These are phyloP conservation scores for Pichia nakasei DNA, from an alignment of 805 yeast species.

Conservation along the genomic window DNA sequence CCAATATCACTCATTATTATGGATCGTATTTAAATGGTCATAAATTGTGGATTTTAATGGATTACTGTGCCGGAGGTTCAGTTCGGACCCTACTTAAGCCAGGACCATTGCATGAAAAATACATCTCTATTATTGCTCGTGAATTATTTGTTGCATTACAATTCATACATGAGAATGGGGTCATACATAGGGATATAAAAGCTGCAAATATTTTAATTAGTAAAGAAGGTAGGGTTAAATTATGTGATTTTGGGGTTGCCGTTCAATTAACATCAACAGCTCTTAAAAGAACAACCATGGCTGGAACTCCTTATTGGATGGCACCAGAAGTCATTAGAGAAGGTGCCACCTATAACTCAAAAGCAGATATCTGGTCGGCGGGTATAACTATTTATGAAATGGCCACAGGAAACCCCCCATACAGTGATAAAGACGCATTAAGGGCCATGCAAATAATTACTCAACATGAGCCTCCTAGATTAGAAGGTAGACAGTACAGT, in stretches of 20 bases:
- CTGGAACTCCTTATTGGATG: constrained; percentile 98
- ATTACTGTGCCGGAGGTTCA: constrained; percentile 94
- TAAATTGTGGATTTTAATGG: constrained; percentile 97
- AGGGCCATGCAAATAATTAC: constrained; percentile 93
- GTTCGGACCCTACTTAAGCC: constrained; percentile 77
- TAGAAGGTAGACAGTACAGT: constrained; percentile 84
- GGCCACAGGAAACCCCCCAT: constrained; percentile 96
- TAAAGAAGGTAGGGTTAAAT: constrained; percentile 80
- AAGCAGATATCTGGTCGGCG: constrained; percentile 95
- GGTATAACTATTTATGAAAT: constrained; percentile 93
- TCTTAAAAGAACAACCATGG: constrained; percentile 85
- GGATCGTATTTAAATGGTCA: constrained; percentile 84
- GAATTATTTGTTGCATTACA: constrained; percentile 72
- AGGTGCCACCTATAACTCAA: constrained; percentile 77
- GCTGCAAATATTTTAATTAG: constrained; percentile 86
- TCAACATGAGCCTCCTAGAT: constrained; percentile 86
- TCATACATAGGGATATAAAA: constrained; percentile 92
- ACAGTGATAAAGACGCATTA: constrained; percentile 88
- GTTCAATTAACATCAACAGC: constrained; percentile 76
- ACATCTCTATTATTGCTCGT: constrained; percentile 74
- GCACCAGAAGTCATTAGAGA: constrained; percentile 97
- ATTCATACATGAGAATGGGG: constrained; percentile 79
- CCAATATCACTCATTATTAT: constrained; percentile 89
- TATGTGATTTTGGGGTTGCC: constrained; percentile 98
- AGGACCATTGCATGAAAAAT: constrained; percentile 79